Percentiles rank a stretch among this genome's conserved stretches.
These are phyloP conservation scores for Eustoma russellianum DNA, from an alignment of 257 asterid species.

Conservation along the genomic window DNA sequence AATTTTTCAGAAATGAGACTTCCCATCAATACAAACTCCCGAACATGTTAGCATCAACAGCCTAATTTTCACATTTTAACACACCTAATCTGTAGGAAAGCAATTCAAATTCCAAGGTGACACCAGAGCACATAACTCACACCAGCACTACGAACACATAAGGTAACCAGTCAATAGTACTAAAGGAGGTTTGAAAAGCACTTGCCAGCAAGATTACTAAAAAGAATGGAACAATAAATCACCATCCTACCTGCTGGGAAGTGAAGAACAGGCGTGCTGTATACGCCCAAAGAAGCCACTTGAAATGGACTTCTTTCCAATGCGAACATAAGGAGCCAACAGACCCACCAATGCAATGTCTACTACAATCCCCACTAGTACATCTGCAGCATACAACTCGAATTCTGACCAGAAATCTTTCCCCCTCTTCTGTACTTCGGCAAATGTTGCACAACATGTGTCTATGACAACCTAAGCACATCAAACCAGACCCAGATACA, in stretches of 20 bases:
- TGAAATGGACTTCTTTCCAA: conserved; percentile 56
- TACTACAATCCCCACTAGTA: conserved; percentile 83
- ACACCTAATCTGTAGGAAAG: background rate
- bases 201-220: background rate
- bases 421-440: conserved; percentile 93
- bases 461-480: conserved; percentile 61
- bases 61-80: background rate
- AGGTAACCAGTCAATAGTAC: background rate
- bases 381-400: conserved; percentile 90
- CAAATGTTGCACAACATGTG: conserved; percentile 96
- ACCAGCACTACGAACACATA: background rate
- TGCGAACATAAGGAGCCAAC: conserved; percentile 93
- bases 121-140: background rate
- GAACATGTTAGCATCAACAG: background rate
- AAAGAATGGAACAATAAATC: too few relatives aligned
- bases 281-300: conserved; percentile 57
- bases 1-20: background rate
- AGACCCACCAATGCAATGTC: conserved; percentile 91
- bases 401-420: conserved; percentile 95
- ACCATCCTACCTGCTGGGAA: conserved; percentile 70
- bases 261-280: conserved; percentile 48
- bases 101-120: background rate
- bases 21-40: background rate
- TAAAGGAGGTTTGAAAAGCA: too few relatives aligned
- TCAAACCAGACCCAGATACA: background rate